Evolutionary conservation across 192 early-diverging fungal genomes (phyloP).

Genomic region (Funneliformis geosporum): DNA sequence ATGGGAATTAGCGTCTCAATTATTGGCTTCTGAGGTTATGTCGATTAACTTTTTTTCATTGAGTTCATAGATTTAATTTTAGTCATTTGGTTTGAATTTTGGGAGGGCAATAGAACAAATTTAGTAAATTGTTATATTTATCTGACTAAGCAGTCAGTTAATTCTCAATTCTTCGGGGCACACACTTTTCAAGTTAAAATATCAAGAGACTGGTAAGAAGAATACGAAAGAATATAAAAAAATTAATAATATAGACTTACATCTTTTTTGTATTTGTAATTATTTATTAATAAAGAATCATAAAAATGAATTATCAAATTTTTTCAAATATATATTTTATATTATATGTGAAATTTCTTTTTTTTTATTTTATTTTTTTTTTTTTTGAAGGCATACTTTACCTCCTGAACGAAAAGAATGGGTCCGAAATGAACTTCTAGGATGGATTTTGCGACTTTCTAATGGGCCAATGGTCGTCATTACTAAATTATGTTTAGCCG

Average conservation of each 20-base stretch:
- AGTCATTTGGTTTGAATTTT: background rate
- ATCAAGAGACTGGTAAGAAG: slow-evolving; percentile 53
- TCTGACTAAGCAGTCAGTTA: slow-evolving; percentile 35
- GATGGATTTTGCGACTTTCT: slow-evolving; percentile 48
- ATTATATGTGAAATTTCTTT: background rate
- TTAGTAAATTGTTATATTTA: background rate
- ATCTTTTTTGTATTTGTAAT: background rate
- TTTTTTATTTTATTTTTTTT: background rate
- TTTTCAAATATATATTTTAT: background rate
- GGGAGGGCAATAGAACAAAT: background rate
- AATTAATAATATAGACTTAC: background rate
- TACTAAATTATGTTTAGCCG: slow-evolving; percentile 58
- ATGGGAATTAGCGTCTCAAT: slow-evolving; percentile 58
- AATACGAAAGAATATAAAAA: background rate
- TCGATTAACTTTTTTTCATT: background rate
- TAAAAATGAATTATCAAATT: background rate
- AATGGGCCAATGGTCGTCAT: slow-evolving; percentile 51
- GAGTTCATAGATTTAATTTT: background rate
- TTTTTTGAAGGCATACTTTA: slow-evolving; percentile 47
- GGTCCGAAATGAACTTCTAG: slow-evolving; percentile 50
- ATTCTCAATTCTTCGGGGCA: slow-evolving; percentile 60
- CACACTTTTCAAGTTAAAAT: slow-evolving; percentile 63
- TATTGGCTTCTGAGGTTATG: slow-evolving; percentile 49
- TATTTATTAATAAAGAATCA: background rate
- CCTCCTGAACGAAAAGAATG: slow-evolving; percentile 54